Evolutionary conservation across 1,284 basidiomycete genomes (phyloP).

Genomic region (Gymnopus androsaceus): DNA sequence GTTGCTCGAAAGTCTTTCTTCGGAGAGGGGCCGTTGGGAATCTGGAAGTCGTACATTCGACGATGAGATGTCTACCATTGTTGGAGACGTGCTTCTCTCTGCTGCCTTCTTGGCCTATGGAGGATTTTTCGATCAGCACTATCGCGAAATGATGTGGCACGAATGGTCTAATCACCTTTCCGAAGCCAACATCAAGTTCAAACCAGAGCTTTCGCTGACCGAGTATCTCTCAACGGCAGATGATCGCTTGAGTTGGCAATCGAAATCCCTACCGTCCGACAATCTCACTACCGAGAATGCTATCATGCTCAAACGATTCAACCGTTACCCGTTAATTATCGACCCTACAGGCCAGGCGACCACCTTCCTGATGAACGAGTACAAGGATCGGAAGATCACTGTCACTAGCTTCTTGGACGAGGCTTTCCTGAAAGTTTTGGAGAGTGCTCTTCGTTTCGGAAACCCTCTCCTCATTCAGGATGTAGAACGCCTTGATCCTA

Average conservation of each 20-base stretch:
- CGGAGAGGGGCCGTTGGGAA: constrained; percentile 95
- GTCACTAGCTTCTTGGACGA: constrained; percentile 99
- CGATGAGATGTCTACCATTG: constrained; percentile 97
- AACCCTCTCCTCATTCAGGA: constrained; percentile 98
- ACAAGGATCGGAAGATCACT: constrained; percentile 95
- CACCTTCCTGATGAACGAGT: constrained; percentile 91
- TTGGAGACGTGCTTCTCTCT: constrained; percentile 94
- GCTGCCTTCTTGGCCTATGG: constrained; percentile 97
- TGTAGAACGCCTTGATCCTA: constrained; percentile 97
- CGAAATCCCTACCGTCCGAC: constrained; percentile 92
- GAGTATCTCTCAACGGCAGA: constrained; percentile 98
- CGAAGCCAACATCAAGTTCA: constrained; percentile 92
- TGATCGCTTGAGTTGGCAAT: constrained; percentile 94
- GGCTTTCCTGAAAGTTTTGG: constrained; percentile 97
- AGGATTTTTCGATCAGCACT: constrained; percentile 98
- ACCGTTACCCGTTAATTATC: constrained; percentile 96
- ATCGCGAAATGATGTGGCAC: constrained; percentile 96
- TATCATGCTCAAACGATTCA: constrained; percentile 98
- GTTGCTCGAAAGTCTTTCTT: constrained; percentile 91
- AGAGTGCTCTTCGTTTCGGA: constrained; percentile 98
- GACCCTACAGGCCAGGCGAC: constrained; percentile 99
- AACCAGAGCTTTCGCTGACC: constrained; percentile 87
- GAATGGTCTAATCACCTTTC: constrained; percentile 90
- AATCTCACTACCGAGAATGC: constrained; percentile 97
- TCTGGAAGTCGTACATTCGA: constrained; percentile 95